Base-by-base conservation (phyloP, 495 filamentous ascomycete genomes). In the Trichocladium antarcticum region DNA sequence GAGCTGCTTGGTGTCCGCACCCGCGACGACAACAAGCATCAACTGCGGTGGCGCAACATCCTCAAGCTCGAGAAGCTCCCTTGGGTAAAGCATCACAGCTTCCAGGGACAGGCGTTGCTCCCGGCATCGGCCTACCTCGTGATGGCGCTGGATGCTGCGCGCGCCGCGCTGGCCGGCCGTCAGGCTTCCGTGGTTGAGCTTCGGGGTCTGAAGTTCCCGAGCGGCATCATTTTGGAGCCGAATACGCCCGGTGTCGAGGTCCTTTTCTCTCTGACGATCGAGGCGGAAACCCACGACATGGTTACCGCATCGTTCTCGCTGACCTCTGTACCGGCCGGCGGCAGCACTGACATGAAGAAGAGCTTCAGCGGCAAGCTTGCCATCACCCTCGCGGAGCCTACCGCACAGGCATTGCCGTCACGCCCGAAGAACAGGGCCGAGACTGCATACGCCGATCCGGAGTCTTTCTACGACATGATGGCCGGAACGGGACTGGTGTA, bases 171-270 rank as follows among this genome's bases (percentile, higher is more conserved):
- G 14, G 54, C 41, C 1, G 58, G 53, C 10, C 62, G 58, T 6
- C 19, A 56, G 0, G 69, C 64, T 8, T 65, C 68, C 0, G 1
- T 69, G 2, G 41, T 73, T n/a, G 70, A 71, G 48, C 55, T 72
- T 3, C 50, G 53, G 1, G 58, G 71, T 42, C 19, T 72, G 9
- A 54, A 57, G 11, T 75, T 81, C 17, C 43, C 57, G 0, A 69
- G 60, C 35, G 75, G 77, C 0, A 70, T 82, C 22, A 67, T 63
- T 0, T 59, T 82, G 1, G 70, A 74, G n/a, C 58, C 58, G 1
- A 72, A 74, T 9, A 58, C 69, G 2, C 27, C 55, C 0, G 74
- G 70, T 0, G 57, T 71, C 0, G 76, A 79, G 55, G 54, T 65
- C 5, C 34, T 76, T 7, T 77, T 74, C 49, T 58, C 60, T n/a